Percentiles rank a stretch among this genome's conserved stretches.
phyloP scores from a whole-genome alignment of 2,329 filamentous ascomycete species.

The Coniella vitis region DNA sequence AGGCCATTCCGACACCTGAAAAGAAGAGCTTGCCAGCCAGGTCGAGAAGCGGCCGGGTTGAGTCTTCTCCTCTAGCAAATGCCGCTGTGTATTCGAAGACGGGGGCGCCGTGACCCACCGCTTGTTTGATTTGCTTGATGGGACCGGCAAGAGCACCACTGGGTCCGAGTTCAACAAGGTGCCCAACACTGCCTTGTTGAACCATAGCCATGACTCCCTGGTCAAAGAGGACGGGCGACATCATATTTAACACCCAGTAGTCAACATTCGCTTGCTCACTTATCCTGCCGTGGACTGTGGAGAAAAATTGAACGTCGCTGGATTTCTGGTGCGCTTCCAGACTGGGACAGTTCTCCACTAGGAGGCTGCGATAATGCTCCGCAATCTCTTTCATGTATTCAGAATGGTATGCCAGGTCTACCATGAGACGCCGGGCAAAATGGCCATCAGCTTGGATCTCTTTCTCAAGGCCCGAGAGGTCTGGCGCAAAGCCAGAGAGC shows the following conservation, averaged over 20 bases:
- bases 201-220: conserved; percentile 17
- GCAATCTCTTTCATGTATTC: conserved; percentile 14
- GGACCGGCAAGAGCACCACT: conserved; percentile 19
- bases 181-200: conserved; percentile 5
- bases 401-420: conserved; percentile 28
- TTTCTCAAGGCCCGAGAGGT: conserved; percentile 18
- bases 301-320: conserved; percentile 13
- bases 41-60: conserved; percentile 14
- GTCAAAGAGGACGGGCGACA: conserved; percentile 22
- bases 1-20: conserved; percentile 11
- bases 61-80: conserved; percentile 10
- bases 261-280: neutral
- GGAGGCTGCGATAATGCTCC: neutral
- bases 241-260: conserved; percentile 26
- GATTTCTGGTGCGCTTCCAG: neutral
- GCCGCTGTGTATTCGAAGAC: conserved; percentile 8
- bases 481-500: conserved; percentile 24
- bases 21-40: conserved; percentile 20
- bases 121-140: conserved; percentile 18
- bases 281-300: conserved; percentile 14
- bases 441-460: conserved; percentile 18
- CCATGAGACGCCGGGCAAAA: conserved; percentile 24
- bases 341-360: conserved; percentile 8
- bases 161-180: conserved; percentile 22
- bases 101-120: conserved; percentile 5